These are phyloP conservation scores for Fagus sylvatica DNA, from an alignment of 306 rosid genomes.

Conservation along the genomic window DNA sequence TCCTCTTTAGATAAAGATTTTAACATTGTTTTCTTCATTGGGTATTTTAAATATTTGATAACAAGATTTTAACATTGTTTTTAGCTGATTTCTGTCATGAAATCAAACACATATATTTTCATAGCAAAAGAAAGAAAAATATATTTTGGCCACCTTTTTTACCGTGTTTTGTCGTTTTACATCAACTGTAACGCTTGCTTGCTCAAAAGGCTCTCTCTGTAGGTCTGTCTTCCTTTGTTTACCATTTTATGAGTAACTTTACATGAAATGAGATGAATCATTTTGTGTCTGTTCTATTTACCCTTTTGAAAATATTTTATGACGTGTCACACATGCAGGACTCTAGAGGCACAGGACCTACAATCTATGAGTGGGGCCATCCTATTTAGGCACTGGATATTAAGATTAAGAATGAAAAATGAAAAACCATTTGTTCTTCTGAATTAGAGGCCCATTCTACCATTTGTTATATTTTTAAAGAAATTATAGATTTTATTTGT, in stretches of 20 bases:
- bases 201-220: background rate
- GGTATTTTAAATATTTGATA: too few relatives aligned
- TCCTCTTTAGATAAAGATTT: too few relatives aligned
- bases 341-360: too few relatives aligned
- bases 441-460: background rate
- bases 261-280: background rate
- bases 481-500: too few relatives aligned
- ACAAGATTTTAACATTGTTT: background rate
- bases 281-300: background rate
- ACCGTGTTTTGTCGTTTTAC: background rate
- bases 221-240: too few relatives aligned
- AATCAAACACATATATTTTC: background rate
- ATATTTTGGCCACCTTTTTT: background rate
- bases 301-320: background rate
- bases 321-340: conserved; percentile 32
- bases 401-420: too few relatives aligned
- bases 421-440: too few relatives aligned
- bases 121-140: background rate
- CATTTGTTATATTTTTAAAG: background rate
- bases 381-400: too few relatives aligned
- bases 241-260: background rate
- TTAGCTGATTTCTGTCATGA: background rate
- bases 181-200: conserved; percentile 9
- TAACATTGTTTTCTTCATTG: too few relatives aligned
- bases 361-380: too few relatives aligned